Evolutionary conservation across 371 early-diverging fungal species (phyloP).

Genomic region (Nosema muscidifuracis): DNA sequence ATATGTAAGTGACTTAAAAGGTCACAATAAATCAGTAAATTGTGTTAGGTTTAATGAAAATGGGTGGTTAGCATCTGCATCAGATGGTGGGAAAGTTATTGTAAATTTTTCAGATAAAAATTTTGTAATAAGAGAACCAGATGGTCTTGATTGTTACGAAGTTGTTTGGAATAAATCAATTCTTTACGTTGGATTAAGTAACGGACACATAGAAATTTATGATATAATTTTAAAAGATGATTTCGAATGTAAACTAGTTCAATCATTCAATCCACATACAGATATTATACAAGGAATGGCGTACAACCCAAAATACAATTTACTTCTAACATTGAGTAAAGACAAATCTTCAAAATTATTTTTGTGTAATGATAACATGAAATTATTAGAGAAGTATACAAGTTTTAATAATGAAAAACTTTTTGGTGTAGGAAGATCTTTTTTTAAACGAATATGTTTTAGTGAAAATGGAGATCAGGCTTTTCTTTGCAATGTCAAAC

Average conservation of each 20-base stretch:
- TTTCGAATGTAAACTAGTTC: conserved; percentile 21
- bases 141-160: conserved; percentile 60
- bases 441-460: conserved; percentile 52
- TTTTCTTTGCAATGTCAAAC: conserved; percentile 27
- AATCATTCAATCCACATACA: conserved; percentile 33
- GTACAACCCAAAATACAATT: conserved; percentile 20
- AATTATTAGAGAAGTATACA: conserved; percentile 30
- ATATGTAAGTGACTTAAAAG: conserved; percentile 45
- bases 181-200: conserved; percentile 44
- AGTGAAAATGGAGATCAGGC: conserved; percentile 19
- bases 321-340: conserved; percentile 46
- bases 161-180: conserved; percentile 44
- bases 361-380: conserved; percentile 1
- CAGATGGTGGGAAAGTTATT: conserved; percentile 57
- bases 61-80: conserved; percentile 51
- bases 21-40: conserved; percentile 55
- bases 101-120: conserved; percentile 28
- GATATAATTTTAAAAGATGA: not conserved
- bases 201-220: conserved; percentile 41
- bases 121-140: conserved; percentile 37
- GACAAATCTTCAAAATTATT: conserved; percentile 52
- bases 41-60: conserved; percentile 50
- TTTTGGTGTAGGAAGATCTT: conserved; percentile 30
- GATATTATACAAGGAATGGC: conserved; percentile 55
- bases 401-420: conserved; percentile 13